Percentiles rank a stretch among this genome's conserved stretches.
Conservation (phyloP, 352 stramenopile species). For the Phytopythium aichiense region DNA sequence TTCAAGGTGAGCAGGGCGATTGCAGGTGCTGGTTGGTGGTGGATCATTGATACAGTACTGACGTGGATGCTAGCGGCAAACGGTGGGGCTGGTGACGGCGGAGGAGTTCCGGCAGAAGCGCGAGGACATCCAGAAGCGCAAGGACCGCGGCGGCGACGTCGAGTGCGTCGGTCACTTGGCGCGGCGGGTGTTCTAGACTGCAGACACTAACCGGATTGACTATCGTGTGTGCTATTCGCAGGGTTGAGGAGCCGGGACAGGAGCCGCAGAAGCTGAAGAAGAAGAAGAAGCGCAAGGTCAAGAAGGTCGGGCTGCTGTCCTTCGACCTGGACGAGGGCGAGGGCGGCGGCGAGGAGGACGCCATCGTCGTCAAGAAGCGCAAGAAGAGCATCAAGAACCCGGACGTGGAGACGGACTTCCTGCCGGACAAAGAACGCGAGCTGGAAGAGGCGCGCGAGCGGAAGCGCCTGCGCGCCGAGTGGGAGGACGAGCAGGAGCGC, state of each 20-base stretch:
- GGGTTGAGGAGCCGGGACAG: conserved; percentile 22
- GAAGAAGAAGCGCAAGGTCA: conserved; percentile 73
- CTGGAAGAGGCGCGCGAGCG: conserved; percentile 72
- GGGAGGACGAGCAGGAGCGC: conserved; percentile 89
- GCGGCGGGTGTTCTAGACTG: background rate
- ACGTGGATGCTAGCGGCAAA: conserved; percentile 53
- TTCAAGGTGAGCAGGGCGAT: conserved; percentile 55
- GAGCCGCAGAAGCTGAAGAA: conserved; percentile 60
- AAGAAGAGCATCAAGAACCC: conserved; percentile 91
- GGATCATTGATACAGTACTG: background rate
- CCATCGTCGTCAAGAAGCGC: conserved; percentile 24
- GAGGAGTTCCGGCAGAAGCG: conserved; percentile 91
- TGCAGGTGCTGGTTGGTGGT: background rate
- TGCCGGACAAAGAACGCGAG: conserved; percentile 93
- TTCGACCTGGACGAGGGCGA: conserved; percentile 83
- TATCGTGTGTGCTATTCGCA: conserved; percentile 6
- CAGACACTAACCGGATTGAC: background rate
- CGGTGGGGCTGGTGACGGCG: conserved; percentile 91
- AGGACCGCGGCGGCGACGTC: conserved; percentile 20
- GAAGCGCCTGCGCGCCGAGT: conserved; percentile 87
- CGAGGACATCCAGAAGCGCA: conserved; percentile 65
- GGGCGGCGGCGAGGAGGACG: conserved; percentile 19
- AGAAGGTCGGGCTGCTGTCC: conserved; percentile 70
- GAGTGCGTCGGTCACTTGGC: conserved; percentile 21
- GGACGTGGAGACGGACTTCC: conserved; percentile 92